These are phyloP conservation scores for Neobulgaria alba DNA, from an alignment of 2,329 filamentous ascomycete genomes.

Conservation along the genomic window DNA sequence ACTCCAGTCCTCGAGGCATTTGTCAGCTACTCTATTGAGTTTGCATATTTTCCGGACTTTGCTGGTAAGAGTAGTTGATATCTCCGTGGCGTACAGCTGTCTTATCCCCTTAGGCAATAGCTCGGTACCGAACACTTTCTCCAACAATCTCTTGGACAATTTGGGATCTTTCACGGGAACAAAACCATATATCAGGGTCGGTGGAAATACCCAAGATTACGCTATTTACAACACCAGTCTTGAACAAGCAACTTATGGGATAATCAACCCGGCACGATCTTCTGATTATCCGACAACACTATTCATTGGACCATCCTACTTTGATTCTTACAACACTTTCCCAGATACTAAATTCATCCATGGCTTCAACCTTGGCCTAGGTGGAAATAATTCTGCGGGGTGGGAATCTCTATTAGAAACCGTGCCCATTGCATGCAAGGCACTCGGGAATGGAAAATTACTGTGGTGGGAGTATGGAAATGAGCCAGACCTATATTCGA, in stretches of 20 bases:
- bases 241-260: constrained; percentile 42
- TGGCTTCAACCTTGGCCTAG: constrained; percentile 51
- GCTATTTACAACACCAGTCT: constrained; percentile 49
- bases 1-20: constrained; percentile 33
- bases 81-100: too few species aligned
- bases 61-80: too few species aligned
- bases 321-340: constrained; percentile 53
- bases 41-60: constrained; percentile 41
- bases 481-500: constrained; percentile 52
- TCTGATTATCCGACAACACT: constrained; percentile 53
- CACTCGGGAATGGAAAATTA: constrained; percentile 41
- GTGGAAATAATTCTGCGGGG: constrained; percentile 40
- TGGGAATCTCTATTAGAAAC: constrained; percentile 45
- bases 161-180: constrained; percentile 43
- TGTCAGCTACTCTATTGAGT: constrained; percentile 44
- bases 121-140: constrained; percentile 49
- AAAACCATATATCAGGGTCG: constrained; percentile 53
- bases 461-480: constrained; percentile 57
- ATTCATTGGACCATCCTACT: constrained; percentile 51
- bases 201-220: constrained; percentile 61
- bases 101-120: too few species aligned
- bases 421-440: constrained; percentile 47
- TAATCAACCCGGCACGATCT: constrained; percentile 40
- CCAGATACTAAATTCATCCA: constrained; percentile 48
- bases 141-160: constrained; percentile 50